Conservation (phyloP, 495 filamentous ascomycete genomes). For the Cercophora scortea region DNA sequence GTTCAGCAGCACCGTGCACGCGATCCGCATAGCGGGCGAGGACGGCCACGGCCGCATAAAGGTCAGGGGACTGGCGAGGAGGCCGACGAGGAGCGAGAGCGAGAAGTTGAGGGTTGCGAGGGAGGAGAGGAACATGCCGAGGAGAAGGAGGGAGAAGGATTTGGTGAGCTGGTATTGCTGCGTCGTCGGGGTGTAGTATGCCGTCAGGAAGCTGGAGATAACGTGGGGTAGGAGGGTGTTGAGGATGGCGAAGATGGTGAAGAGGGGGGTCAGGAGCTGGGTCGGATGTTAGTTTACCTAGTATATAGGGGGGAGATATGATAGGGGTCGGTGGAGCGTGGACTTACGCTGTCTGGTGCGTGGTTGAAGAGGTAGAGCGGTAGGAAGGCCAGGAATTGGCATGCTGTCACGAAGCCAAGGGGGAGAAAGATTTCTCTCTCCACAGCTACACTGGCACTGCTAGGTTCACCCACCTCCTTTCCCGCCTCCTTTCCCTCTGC, state of each 20-base stretch:
- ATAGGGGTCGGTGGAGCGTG: neutral
- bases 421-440: conserved; percentile 78
- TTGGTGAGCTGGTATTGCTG: conserved; percentile 74
- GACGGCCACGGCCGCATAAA: conserved; percentile 52
- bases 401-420: conserved; percentile 57
- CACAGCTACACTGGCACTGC: conserved; percentile 19
- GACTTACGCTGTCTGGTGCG: conserved; percentile 52
- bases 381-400: conserved; percentile 71
- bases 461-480: too few relatives aligned
- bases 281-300: conserved; percentile 17
- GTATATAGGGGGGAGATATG: neutral
- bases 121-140: conserved; percentile 85
- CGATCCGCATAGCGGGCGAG: conserved; percentile 16
- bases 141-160: conserved; percentile 82
- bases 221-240: conserved; percentile 52
- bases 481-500: too few relatives aligned
- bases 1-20: conserved; percentile 37
- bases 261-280: conserved; percentile 50
- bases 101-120: conserved; percentile 96
- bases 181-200: conserved; percentile 42
- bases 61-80: conserved; percentile 66
- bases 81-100: conserved; percentile 76
- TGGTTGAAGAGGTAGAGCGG: conserved; percentile 88
- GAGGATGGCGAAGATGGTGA: conserved; percentile 49
- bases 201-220: conserved; percentile 45